Evolutionary conservation across 352 stramenopile species (phyloP), one percentile per base, ranked within the genome.

Genomic region (Pythium brachiatum): DNA sequence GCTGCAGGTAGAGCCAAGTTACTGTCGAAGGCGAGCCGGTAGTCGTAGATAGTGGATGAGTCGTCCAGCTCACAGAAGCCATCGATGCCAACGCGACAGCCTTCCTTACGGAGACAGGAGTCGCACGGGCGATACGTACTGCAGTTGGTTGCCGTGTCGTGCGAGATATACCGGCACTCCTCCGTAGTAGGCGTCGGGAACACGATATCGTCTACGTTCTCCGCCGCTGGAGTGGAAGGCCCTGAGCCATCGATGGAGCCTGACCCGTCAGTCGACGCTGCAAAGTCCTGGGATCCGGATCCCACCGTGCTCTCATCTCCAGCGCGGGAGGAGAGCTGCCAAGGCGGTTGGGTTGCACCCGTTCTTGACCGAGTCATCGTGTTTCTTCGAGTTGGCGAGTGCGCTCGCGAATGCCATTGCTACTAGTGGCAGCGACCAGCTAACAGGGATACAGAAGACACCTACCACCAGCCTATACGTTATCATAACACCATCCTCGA

Each of bases 41-140:
- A 52, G 27, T 58, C 53, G 18, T 32, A 50, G 20, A 26, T 25
- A 20, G 34, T 36, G 0, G n/a, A 50, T 50, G 15, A 50, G n/a
- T 50, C 9, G 21, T 63, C 57, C 7, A 47, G 43, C 18, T 56
- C 57, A 8, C 57, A 63, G 20, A 41, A 38, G 2, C 57, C 57
- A 16, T 39, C 31, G 23, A 31, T n/a, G 5, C 44, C 23, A 23
- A 64, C 46, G 2, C 23, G 26, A 16, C 58, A 64, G 16, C 58
- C 58, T 25, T 57, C 23, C 39, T 47, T 62, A 21, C 11, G 13
- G 2, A 60, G 39, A 20, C 54, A 60, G 26, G 38, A 52, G 26
- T 60, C 41, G 13, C 54, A 60, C 27, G 38, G 38, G 0, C 54
- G 54, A 13, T 52, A 31, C 20, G 8, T 60, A 5, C 47, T 25